Base-by-base conservation (phyloP, 306 rosid species). In the Dalbergia oliveri region DNA sequence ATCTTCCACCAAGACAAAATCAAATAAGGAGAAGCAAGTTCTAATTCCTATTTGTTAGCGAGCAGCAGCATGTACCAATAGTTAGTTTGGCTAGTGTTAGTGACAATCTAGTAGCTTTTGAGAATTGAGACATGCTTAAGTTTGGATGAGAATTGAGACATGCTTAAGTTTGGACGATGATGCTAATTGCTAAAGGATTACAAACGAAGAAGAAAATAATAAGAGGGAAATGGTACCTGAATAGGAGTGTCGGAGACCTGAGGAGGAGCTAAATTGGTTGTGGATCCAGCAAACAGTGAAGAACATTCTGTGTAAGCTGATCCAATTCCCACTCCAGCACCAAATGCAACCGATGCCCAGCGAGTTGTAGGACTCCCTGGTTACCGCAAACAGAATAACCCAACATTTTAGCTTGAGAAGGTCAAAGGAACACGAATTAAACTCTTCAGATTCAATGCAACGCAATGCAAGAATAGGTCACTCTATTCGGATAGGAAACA, bases 321-420 rank as follows among this genome's bases (percentile, higher is more conserved):
- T 75, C 97, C 97, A 59, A 92, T 59, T 59, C 94, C 97, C 70
- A 81, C 65, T 9, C 94, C 97, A 69, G 90, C 94, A n/a, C 94
- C 94, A 75, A 87, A 90, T 60, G 93, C 97, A 54, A 90, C 81
- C 11, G 93, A 86, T 11, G 94, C 90, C 97, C 92, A 92, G 49
- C 94, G 94, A 79, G 90, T 81, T 49, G 45, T 86, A 21, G 92
- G 94, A 79, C 88, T 92, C 91, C 94, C 97, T 92, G 59, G 59
- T 34, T 19, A 53, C 47, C 50, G 16, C 35, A 60, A 18, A 5
- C 60, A 15, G 60, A n/a, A 7, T 8, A n/a, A 54, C 21, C 21
- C 60, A 54, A n/a, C 60, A 16, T 54, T 54, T 54, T 16, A 6
- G 18, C 11, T n/a, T 1, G 59, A 5, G 4, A 10, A 53, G 9